Percentiles rank a stretch among this genome's conserved stretches.
Evolutionary conservation across 192 early-diverging fungal genomes (phyloP).

Genomic region (Coemansia sp.): DNA sequence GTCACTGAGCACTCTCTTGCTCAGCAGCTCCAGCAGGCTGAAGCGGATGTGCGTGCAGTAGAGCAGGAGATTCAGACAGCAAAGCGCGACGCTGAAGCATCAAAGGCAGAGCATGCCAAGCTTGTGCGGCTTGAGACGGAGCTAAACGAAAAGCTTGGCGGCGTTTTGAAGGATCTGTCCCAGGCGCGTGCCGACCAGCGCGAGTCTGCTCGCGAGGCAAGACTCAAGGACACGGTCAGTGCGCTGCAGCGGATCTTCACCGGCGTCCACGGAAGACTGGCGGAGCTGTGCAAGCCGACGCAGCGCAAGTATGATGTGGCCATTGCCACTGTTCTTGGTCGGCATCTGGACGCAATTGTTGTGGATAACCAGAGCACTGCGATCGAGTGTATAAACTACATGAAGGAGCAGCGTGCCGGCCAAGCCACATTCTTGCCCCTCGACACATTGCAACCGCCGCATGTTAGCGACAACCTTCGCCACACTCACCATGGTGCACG

Average conservation of each 20-base stretch:
- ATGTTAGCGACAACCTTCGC: slow-evolving; percentile 80
- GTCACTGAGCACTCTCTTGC: slow-evolving; percentile 44
- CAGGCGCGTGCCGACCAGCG: slow-evolving; percentile 80
- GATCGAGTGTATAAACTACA: slow-evolving; percentile 92
- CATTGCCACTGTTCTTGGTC: slow-evolving; percentile 83
- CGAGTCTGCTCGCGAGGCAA: slow-evolving; percentile 79
- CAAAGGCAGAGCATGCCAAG: slow-evolving; percentile 64
- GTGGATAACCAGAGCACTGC: slow-evolving; percentile 91
- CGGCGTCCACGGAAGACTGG: slow-evolving; percentile 86
- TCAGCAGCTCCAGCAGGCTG: slow-evolving; percentile 38
- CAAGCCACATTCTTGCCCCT: slow-evolving; percentile 94
- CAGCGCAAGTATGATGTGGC: slow-evolving; percentile 90
- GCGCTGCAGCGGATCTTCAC: slow-evolving; percentile 83
- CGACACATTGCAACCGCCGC: slow-evolving; percentile 72
- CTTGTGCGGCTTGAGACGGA: slow-evolving; percentile 66
- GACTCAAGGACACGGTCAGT: slow-evolving; percentile 73
- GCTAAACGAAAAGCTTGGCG: slow-evolving; percentile 83
- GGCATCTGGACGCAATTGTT: slow-evolving; percentile 92
- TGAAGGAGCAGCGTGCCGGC: slow-evolving; percentile 89
- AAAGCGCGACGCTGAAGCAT: slow-evolving; percentile 58
- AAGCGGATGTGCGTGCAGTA: slow-evolving; percentile 18
- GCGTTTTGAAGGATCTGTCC: slow-evolving; percentile 71
- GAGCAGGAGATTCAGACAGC: slow-evolving; percentile 56
- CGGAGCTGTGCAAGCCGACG: slow-evolving; percentile 89
- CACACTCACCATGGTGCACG: slow-evolving; percentile 77